Conservation (phyloP, 352 stramenopile species). For the Globisporangium abappressorium region DNA sequence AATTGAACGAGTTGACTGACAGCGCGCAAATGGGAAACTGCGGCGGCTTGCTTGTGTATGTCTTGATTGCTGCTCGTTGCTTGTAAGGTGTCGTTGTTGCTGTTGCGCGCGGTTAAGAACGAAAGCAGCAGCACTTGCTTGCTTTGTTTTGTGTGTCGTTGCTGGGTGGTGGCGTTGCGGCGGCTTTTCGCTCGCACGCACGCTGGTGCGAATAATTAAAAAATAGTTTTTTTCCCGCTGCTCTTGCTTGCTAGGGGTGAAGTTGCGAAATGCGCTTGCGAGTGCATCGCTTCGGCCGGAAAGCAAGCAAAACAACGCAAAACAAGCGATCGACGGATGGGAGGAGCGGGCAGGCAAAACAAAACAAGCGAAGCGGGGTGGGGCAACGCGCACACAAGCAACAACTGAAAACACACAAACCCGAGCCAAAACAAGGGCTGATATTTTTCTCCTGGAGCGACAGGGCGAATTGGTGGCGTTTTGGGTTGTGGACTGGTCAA, state of each 20-base stretch:
- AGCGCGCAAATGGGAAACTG: background rate
- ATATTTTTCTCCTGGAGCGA: slow-evolving; percentile 12
- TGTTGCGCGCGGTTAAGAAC: background rate
- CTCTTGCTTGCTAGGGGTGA: slow-evolving; percentile 24
- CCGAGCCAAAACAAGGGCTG: slow-evolving; percentile 4
- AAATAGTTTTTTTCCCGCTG: slow-evolving; percentile 9
- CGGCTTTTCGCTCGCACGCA: slow-evolving; percentile 4
- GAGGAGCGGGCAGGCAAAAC: too few species aligned
- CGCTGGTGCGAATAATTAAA: background rate
- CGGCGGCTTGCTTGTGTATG: background rate
- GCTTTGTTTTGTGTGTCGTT: background rate
- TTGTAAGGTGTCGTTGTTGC: background rate
- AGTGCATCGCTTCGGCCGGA: slow-evolving; percentile 10
- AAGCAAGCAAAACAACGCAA: background rate
- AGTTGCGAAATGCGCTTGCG: slow-evolving; percentile 18
- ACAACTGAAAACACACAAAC: background rate
- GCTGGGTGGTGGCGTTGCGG: background rate
- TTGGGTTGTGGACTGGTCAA: slow-evolving; percentile 8
- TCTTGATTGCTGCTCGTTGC: background rate
- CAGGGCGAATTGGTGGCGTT: background rate
- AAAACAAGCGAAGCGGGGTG: too few species aligned
- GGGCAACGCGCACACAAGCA: too few species aligned
- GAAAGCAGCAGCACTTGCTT: slow-evolving; percentile 4
- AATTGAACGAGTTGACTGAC: background rate
- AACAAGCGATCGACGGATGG: background rate